A percentile compares a stretch with the other conserved stretches of the same genome.
Evolutionary conservation across 2,329 filamentous ascomycete genomes (phyloP).

Genomic region (Talaromyces sp.): DNA sequence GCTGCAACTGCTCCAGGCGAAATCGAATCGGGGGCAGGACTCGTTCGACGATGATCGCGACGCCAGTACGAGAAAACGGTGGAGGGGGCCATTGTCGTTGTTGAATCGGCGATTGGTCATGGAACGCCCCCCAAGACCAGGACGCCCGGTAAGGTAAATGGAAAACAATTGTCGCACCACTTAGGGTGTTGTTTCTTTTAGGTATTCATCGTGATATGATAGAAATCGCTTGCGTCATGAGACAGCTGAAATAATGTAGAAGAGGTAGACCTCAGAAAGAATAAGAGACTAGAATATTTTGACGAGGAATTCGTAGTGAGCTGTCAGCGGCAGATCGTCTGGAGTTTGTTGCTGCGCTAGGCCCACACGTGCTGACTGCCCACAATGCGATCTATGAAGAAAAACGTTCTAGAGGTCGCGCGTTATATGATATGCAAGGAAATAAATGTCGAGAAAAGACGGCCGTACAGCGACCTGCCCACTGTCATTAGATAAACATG

Average conservation of each 20-base stretch:
- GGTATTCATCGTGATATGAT: neutral
- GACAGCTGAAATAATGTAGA: slow-evolving; percentile 2
- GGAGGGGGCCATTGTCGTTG: slow-evolving; percentile 32
- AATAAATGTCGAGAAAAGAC: neutral
- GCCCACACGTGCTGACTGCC: slow-evolving; percentile 2
- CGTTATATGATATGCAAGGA: neutral
- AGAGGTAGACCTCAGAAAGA: neutral
- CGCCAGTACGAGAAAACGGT: slow-evolving; percentile 42
- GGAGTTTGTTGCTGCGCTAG: neutral
- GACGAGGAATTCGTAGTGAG: neutral
- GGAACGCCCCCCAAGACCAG: neutral
- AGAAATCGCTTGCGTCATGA: neutral
- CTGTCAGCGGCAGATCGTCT: neutral
- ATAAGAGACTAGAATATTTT: neutral
- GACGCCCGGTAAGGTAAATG: neutral
- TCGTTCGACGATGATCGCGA: slow-evolving; percentile 37
- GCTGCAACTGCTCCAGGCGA: slow-evolving; percentile 16
- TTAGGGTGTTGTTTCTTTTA: neutral
- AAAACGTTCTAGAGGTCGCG: neutral
- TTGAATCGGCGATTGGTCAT: neutral
- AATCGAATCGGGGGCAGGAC: slow-evolving; percentile 28
- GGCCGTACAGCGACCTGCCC: neutral
- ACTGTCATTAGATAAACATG: neutral
- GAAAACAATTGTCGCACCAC: neutral
- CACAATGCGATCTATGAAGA: slow-evolving; percentile 2